Percentiles rank a stretch among this genome's conserved stretches.
phyloP scores from a whole-genome alignment of 208 protist species.

The Leishmania arabica region DNA sequence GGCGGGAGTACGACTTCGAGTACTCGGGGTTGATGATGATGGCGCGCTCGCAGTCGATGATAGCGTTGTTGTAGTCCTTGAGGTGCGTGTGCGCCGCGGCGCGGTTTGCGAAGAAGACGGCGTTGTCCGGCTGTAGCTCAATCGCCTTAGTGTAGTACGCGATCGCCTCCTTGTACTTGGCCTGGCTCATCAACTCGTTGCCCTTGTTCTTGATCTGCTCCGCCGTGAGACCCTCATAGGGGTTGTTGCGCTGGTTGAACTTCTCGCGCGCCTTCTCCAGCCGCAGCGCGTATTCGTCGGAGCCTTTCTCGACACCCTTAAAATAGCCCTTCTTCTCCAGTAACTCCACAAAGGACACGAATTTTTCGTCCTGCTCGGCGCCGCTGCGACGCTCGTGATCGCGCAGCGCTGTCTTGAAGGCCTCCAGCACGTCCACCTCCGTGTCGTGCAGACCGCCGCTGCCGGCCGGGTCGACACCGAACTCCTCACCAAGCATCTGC shows the following conservation, averaged over 20 bases:
- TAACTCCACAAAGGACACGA: slow-evolving; percentile 81
- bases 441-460: slow-evolving; percentile 70
- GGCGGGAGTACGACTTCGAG: slow-evolving; percentile 90
- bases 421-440: slow-evolving; percentile 62
- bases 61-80: slow-evolving; percentile 87
- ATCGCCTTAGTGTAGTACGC: slow-evolving; percentile 94
- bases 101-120: slow-evolving; percentile 92
- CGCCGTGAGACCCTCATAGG: slow-evolving; percentile 88
- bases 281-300: slow-evolving; percentile 75
- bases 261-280: slow-evolving; percentile 85
- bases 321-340: slow-evolving; percentile 93
- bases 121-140: slow-evolving; percentile 87
- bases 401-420: slow-evolving; percentile 55
- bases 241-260: slow-evolving; percentile 92
- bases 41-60: slow-evolving; percentile 91
- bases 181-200: slow-evolving; percentile 90
- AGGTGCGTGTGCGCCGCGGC: slow-evolving; percentile 92
- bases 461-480: slow-evolving; percentile 76
- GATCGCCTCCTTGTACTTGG: slow-evolving; percentile 94
- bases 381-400: slow-evolving; percentile 43
- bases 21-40: slow-evolving; percentile 87
- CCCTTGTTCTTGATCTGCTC: slow-evolving; percentile 94
- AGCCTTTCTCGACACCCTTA: slow-evolving; percentile 72
- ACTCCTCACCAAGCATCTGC: slow-evolving; percentile 75
- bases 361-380: slow-evolving; percentile 87